Evolutionary conservation across 129 eudicot species (phyloP), one percentile per base, ranked within the genome.

Genomic region (Pulicaria dysenterica): DNA sequence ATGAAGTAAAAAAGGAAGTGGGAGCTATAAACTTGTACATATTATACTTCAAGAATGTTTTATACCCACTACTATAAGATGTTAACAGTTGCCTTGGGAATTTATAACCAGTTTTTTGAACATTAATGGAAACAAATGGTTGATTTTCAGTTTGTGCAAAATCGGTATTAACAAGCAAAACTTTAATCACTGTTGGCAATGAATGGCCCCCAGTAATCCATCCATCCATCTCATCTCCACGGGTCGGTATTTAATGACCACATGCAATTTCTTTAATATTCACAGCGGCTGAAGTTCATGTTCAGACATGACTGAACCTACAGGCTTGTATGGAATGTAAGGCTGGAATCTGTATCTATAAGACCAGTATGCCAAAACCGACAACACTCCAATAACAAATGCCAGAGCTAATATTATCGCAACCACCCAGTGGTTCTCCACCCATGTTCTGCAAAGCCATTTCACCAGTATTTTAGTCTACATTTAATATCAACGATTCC

Each of bases 271-370:
- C 34, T 42, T 46, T 60, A 24, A 42, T 6, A 64, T 79, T 24
- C 79, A 82, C 14, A 92, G 79, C 2, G 93, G 99, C 73, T 95
- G 97, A 58, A 95, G 94, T 80, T 95, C 99, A 81, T 88, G 95
- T 75, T 95, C 99, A 17, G 88, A 75, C 10, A 78, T 72, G 45
- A 43, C 64, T 42, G 84, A 57, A 63, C 82, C 87, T 12, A 95
- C 95, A 12, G 96, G 97, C 81, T 76, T 86, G 82, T 95, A 95
- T 4, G 85, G 72, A 70, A 66, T 17, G 5, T 47, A 49, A 42
- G 77, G 51, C 69, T 75, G 90, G 34, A 75, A 82, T 64, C 77
- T 78, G 66, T 74, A 72, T 77, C 85, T 86, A 94, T 88, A 81
- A 34, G 76, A 61, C 83, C 88, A 59, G 97, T 94, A 95, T 76